phyloP scores from a whole-genome alignment of 441 rosid genomes.

The Breynia disticha region DNA sequence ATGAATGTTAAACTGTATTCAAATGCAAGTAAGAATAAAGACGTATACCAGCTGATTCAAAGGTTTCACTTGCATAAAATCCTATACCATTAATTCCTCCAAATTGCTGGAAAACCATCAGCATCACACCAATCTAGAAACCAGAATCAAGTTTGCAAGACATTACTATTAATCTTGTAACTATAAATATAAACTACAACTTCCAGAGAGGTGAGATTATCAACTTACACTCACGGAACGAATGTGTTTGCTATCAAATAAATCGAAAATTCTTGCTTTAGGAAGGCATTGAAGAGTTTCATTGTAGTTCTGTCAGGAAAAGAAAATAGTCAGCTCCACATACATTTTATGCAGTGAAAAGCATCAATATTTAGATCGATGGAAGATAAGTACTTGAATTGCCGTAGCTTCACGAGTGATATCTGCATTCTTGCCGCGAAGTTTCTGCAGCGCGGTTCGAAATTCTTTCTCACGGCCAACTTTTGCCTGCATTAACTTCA shows the following conservation, averaged over 20 bases:
- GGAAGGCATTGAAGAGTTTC: constrained; percentile 54
- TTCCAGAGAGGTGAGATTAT: background rate
- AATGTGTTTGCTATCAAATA: constrained; percentile 50
- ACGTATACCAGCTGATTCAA: constrained; percentile 62
- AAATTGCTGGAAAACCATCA: constrained; percentile 83
- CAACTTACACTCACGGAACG: constrained; percentile 57
- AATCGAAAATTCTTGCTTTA: constrained; percentile 45
- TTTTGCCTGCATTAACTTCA: constrained; percentile 44
- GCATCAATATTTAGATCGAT: background rate
- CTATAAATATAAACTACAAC: too few species aligned
- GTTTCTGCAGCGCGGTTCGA: constrained; percentile 41
- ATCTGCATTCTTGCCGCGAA: constrained; percentile 60
- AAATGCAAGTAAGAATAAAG: background rate
- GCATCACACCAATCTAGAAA: constrained; percentile 66
- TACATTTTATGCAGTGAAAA: background rate
- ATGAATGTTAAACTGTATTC: background rate
- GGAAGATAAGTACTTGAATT: constrained; percentile 39
- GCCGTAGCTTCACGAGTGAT: constrained; percentile 60
- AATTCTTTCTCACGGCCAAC: constrained; percentile 56
- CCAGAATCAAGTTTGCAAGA: constrained; percentile 11
- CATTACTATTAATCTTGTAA: background rate
- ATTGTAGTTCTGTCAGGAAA: constrained; percentile 30
- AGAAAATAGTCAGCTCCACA: constrained; percentile 5
- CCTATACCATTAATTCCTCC: constrained; percentile 74
- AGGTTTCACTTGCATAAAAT: constrained; percentile 81